Evolutionary conservation across 768 basidiomycete species (phyloP).

Genomic region (Amanita polypyramis): DNA sequence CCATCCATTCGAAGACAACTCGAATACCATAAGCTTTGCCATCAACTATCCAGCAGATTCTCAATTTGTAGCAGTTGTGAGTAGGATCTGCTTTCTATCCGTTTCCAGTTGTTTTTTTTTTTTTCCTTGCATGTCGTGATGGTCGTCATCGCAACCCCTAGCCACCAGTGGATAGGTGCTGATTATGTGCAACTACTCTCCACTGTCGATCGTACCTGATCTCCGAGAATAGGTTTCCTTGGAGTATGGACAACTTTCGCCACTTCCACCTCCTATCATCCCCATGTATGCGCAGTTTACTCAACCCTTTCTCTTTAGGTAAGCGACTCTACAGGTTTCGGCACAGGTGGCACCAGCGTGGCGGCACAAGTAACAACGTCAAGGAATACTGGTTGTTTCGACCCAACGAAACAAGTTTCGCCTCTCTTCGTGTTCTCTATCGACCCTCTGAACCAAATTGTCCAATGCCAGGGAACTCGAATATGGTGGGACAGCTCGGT

Average conservation of each 20-base stretch:
- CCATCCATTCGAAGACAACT: constrained; percentile 35
- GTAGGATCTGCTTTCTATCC: constrained; percentile 18
- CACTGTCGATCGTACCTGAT: background rate
- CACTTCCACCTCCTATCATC: background rate
- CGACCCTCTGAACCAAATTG: constrained; percentile 49
- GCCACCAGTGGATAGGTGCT: background rate
- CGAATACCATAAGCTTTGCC: constrained; percentile 36
- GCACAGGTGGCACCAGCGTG: constrained; percentile 66
- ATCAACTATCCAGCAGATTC: constrained; percentile 58
- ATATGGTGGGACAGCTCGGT: constrained; percentile 50
- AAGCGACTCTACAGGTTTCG: constrained; percentile 37
- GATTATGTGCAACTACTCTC: background rate
- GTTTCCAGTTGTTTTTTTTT: constrained; percentile 1
- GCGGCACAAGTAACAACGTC: constrained; percentile 44
- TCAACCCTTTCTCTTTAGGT: constrained; percentile 15
- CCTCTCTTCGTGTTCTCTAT: constrained; percentile 54
- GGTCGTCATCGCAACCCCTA: background rate
- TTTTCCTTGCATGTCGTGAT: background rate
- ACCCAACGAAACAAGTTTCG: constrained; percentile 32
- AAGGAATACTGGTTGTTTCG: constrained; percentile 49
- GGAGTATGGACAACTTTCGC: background rate
- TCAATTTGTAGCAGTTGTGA: constrained; percentile 68
- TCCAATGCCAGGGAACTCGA: constrained; percentile 53
- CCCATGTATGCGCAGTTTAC: background rate
- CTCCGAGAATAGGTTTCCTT: background rate